Percentiles rank a stretch among this genome's conserved stretches.
Evolutionary conservation across 1,284 basidiomycete genomes (phyloP).

Genomic region (Rhodotorula sp.): DNA sequence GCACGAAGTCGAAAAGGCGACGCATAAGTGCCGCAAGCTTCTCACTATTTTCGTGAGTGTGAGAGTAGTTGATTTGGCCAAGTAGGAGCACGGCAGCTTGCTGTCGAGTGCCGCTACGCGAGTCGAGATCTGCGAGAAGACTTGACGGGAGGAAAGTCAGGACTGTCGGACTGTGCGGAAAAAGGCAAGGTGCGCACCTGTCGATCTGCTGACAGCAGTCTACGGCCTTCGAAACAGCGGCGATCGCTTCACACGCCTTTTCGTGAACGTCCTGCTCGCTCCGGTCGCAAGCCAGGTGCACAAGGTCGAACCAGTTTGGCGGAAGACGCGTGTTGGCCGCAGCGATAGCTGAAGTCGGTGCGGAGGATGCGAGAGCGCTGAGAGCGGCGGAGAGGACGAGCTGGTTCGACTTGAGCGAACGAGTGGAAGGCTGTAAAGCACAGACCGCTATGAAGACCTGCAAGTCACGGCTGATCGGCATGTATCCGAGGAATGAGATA

Average conservation of each 20-base stretch:
- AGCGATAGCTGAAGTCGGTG: slow-evolving; percentile 44
- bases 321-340: slow-evolving; percentile 47
- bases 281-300: slow-evolving; percentile 72
- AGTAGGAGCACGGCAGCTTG: slow-evolving; percentile 19
- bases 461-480: too few species aligned
- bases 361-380: slow-evolving; percentile 27
- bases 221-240: slow-evolving; percentile 62
- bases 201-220: slow-evolving; percentile 64
- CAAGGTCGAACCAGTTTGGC: slow-evolving; percentile 61
- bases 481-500: too few species aligned
- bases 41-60: background rate
- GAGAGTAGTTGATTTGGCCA: slow-evolving; percentile 12
- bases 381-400: slow-evolving; percentile 41
- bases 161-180: background rate
- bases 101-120: slow-evolving; percentile 7
- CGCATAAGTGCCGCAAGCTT: slow-evolving; percentile 4
- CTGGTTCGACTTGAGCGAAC: background rate
- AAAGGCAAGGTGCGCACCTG: slow-evolving; percentile 60
- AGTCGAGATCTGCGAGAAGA: slow-evolving; percentile 21
- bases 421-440: background rate
- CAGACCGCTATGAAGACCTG: slow-evolving; percentile 23
- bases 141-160: background rate
- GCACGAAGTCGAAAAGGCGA: slow-evolving; percentile 23
- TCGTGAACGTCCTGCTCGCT: slow-evolving; percentile 67
- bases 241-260: slow-evolving; percentile 66